These are phyloP conservation scores for Avena atlantica DNA, from an alignment of 176 grass and related monocot species.

Conservation along the genomic window DNA sequence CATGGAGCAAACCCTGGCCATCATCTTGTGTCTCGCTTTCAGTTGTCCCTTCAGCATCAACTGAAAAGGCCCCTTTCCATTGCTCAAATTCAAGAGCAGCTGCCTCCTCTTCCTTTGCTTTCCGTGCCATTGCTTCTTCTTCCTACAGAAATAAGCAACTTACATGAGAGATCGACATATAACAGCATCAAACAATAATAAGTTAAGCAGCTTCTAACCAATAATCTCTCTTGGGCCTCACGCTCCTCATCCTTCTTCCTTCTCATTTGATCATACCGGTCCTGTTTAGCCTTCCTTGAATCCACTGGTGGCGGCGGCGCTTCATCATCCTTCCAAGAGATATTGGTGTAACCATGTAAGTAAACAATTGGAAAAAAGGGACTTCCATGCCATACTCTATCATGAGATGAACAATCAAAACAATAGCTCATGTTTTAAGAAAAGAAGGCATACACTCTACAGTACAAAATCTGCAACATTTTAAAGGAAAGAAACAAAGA, in stretches of 20 bases:
- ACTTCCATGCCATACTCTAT: not conserved
- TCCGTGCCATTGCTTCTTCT: constrained; percentile 73
- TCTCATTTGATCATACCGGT: constrained; percentile 83
- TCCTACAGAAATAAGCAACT: constrained; percentile 63
- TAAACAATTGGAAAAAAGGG: not conserved
- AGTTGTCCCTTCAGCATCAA: constrained; percentile 95
- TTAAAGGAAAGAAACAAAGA: not conserved
- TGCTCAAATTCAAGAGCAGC: constrained; percentile 90
- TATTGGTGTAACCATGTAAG: not conserved
- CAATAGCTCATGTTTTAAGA: not conserved
- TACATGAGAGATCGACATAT: constrained; percentile 21
- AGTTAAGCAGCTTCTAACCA: constrained; percentile 47
- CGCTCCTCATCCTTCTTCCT: constrained; percentile 93
- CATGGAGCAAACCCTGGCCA: constrained; percentile 71
- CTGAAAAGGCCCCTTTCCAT: constrained; percentile 94
- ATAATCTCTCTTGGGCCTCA: constrained; percentile 75
- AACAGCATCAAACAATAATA: constrained; percentile 23
- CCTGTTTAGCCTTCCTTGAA: constrained; percentile 75
- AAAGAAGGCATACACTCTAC: not conserved
- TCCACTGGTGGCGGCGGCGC: constrained; percentile 42
- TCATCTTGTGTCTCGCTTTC: constrained; percentile 81
- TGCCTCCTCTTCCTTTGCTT: constrained; percentile 76
- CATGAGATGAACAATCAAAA: not conserved
- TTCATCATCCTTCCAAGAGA: constrained; percentile 64
- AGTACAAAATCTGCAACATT: not conserved